Evolutionary conservation across 2,329 filamentous ascomycete genomes (phyloP).

Genomic region (Berkeleyomyces basicola): DNA sequence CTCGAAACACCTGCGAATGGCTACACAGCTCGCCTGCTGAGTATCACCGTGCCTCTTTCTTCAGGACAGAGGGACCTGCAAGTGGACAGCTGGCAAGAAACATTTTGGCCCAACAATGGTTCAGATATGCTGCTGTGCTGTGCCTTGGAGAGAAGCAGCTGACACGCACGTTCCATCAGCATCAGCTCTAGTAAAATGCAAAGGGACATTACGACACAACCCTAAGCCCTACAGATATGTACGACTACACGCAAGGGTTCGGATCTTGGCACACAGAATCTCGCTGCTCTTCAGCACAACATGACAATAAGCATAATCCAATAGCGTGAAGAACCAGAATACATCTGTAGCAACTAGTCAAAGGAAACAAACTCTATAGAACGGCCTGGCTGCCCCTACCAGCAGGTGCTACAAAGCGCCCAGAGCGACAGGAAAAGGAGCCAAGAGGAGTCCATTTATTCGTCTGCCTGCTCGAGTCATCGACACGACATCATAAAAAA

Average conservation of each 20-base stretch:
- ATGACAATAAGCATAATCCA: constrained; percentile 2
- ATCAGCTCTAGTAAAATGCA: neutral
- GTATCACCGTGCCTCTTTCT: neutral
- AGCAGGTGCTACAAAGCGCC: neutral
- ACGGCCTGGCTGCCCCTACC: neutral
- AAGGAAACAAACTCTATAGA: neutral
- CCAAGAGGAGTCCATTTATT: neutral
- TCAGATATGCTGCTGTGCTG: too few relatives aligned
- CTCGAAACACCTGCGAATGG: too few relatives aligned
- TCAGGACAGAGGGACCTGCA: neutral
- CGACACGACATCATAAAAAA: neutral
- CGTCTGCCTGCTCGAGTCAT: neutral
- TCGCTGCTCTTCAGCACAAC: neutral
- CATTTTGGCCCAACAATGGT: neutral
- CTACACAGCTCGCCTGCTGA: neutral
- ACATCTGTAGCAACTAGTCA: neutral
- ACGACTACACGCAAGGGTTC: neutral
- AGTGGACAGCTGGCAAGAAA: neutral
- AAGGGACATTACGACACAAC: neutral
- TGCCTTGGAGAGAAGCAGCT: neutral
- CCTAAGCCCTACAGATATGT: neutral
- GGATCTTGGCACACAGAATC: neutral
- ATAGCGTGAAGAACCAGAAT: neutral
- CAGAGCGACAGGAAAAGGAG: neutral
- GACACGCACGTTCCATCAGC: neutral